A percentile compares a stretch with the other conserved stretches of the same genome.
Conservation (phyloP, 73 alveolate species). For the Blepharisma stoltei region DNA sequence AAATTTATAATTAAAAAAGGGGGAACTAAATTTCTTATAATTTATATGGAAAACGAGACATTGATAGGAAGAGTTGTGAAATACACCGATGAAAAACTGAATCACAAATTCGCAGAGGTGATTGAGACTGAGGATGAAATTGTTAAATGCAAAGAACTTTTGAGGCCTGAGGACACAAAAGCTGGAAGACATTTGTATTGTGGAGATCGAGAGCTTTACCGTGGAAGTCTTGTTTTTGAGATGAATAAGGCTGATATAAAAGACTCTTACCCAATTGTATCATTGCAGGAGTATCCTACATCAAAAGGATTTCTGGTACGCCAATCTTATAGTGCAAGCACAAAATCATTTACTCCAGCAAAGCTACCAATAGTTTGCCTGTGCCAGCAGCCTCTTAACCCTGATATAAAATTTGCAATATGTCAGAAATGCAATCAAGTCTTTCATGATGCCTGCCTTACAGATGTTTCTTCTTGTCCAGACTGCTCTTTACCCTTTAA, state of each 20-base stretch:
- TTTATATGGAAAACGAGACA: background rate
- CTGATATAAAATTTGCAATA: background rate
- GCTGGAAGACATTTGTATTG: conserved; percentile 21
- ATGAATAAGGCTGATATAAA: background rate
- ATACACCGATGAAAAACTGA: background rate
- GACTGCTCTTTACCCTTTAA: conserved; percentile 1
- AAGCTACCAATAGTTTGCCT: background rate
- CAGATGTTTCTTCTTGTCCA: background rate
- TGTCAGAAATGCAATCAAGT: background rate
- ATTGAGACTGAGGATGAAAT: background rate
- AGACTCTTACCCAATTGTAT: background rate
- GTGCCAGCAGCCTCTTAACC: background rate
- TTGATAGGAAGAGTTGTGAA: background rate
- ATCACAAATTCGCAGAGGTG: conserved; percentile 3
- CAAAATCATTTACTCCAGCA: background rate
- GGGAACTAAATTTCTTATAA: background rate
- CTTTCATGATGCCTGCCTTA: background rate
- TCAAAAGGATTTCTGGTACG: conserved; percentile 7
- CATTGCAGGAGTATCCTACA: background rate
- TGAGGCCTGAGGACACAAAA: conserved; percentile 3
- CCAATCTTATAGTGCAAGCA: background rate
- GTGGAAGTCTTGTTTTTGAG: background rate
- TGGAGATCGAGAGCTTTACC: conserved; percentile 15
- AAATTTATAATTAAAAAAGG: background rate
- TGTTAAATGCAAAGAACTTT: background rate